phyloP scores from a whole-genome alignment of 805 yeast genomes.

The Ogataea pilisensis region DNA sequence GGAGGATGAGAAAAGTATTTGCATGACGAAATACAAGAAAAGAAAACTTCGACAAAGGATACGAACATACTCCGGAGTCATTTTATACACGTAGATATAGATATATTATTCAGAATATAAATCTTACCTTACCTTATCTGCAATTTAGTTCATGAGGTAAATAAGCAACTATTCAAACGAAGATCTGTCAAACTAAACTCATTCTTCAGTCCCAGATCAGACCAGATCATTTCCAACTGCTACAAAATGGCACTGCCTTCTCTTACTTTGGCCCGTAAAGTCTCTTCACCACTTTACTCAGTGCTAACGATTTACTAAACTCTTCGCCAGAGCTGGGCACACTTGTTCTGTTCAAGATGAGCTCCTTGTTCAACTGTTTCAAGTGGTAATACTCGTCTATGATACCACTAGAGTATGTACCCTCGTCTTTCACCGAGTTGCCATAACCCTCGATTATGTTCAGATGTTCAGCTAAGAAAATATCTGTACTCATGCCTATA shows the following conservation, averaged over 20 bases:
- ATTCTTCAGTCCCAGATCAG: too few relatives aligned
- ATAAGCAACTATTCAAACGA: too few relatives aligned
- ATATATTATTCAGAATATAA: too few relatives aligned
- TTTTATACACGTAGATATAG: too few relatives aligned
- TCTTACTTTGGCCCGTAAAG: constrained; percentile 5
- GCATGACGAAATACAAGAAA: too few relatives aligned
- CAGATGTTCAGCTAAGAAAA: not conserved
- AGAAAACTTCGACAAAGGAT: too few relatives aligned
- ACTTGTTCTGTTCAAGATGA: constrained; percentile 1
- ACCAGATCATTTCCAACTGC: too few relatives aligned
- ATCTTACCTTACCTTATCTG: too few relatives aligned
- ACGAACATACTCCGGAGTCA: too few relatives aligned
- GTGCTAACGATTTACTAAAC: constrained; percentile 15
- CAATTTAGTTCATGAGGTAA: too few relatives aligned
- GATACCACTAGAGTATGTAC: constrained; percentile 3
- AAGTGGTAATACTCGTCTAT: constrained; percentile 11
- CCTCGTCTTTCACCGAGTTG: not conserved
- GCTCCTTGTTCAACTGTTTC: constrained; percentile 8
- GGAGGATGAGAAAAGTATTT: not conserved
- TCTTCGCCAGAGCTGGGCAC: not conserved
- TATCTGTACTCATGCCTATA: constrained; percentile 4
- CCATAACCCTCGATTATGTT: not conserved
- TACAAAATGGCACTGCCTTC: too few relatives aligned
- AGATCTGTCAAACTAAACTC: too few relatives aligned
- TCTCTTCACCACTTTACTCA: constrained; percentile 14